Conservation (phyloP, 192 early-diverging fungal genomes). For the Dissophora globulifera region DNA sequence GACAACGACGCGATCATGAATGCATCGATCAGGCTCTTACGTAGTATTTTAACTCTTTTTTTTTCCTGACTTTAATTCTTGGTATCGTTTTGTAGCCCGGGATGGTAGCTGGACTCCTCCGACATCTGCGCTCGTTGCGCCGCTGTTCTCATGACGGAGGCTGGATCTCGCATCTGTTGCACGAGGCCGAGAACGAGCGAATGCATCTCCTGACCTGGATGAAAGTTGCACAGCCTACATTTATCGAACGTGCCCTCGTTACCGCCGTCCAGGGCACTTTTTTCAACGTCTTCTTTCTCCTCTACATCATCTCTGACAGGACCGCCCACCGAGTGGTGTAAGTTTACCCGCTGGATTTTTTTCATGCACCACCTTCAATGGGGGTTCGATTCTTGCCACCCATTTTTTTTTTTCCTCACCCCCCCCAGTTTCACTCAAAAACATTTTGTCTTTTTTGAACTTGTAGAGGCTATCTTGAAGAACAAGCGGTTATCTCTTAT, state of each 20-base stretch:
- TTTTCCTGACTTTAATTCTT: constrained; percentile 53
- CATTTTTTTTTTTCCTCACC: background rate
- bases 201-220: constrained; percentile 85
- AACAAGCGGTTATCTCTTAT: constrained; percentile 93
- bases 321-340: constrained; percentile 85
- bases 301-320: constrained; percentile 84
- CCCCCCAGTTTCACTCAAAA: no score
- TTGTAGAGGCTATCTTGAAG: constrained; percentile 96
- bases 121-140: constrained; percentile 83
- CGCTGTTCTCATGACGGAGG: constrained; percentile 85
- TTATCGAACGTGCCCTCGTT: constrained; percentile 74
- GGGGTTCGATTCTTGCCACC: no score
- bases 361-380: background rate
- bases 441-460: no score
- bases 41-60: constrained; percentile 18
- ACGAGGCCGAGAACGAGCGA: constrained; percentile 94
- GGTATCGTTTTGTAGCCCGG: constrained; percentile 77
- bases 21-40: background rate
- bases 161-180: constrained; percentile 89
- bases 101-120: constrained; percentile 86
- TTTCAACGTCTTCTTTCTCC: constrained; percentile 89
- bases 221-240: constrained; percentile 71
- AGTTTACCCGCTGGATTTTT: constrained; percentile 11
- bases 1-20: no score
- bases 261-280: constrained; percentile 87